Base-by-base conservation (phyloP, 2,329 filamentous ascomycete species). In the Fragosphaeria purpurea region DNA sequence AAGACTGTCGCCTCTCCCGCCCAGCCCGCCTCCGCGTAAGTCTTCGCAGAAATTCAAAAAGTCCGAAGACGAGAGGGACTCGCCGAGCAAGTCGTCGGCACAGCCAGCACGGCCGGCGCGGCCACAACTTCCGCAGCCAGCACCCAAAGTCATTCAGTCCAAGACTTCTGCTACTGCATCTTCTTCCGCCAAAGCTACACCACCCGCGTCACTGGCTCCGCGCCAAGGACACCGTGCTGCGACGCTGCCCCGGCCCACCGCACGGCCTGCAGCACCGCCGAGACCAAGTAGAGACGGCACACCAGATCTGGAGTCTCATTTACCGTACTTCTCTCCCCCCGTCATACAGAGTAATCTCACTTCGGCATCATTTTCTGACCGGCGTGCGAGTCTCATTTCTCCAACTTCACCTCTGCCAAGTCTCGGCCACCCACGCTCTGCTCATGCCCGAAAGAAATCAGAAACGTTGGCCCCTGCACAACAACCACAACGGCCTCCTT, bases 241-340 rank as follows among this genome's bases (percentile, higher is more conserved):
- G 35, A 48, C 65, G 12, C 61, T 65, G 44, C 58, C 54, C 63
- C 11, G 44, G 8, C 34, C 40, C 12, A 39, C 37, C 6, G 41
- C 47, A n/a, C 68, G 64, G 38, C 60, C 65, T 9, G 64, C 63
- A 12, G 74, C 75, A 38, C 82, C 83, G 35, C 63, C 69, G 37
- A 71, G 85, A 46, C 85, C 85, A 1, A 88, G 83, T 59, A 74
- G 85, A 63, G 79, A 86, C 59, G 83, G 83, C 31, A 82, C 82
- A 0, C 76, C 79, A 5, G 74, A 80, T 52, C 70, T 88, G 44
- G 75, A 80, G 34, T 69, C 74, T 6, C 77, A 80, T 52, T 60
- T 79, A 3, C 73, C 22, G 22, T 22, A 71, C 34, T 69, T 72
- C 3, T 69, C 73, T 2, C 61, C 75, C 31, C 74, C 76, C 6